Conservation (phyloP, 2,329 filamentous ascomycete species). For the Juglanconis sp. region DNA sequence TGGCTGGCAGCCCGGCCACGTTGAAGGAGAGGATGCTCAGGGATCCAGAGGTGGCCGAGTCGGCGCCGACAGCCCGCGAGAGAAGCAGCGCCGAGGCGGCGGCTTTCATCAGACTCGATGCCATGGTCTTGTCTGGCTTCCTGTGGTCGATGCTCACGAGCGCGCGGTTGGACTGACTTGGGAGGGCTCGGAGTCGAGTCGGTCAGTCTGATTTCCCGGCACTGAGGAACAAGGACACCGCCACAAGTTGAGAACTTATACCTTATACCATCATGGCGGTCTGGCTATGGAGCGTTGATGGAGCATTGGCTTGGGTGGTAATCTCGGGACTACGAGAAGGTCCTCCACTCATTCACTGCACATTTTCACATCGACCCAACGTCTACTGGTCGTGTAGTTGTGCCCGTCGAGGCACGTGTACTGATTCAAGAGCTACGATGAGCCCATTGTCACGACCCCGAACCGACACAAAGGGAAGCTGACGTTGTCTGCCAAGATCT, state of each 20-base stretch:
- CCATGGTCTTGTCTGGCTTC: background rate
- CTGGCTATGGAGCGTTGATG: too few species aligned
- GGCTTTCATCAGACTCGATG: background rate
- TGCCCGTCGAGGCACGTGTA: background rate
- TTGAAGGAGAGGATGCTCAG: slow-evolving; percentile 56
- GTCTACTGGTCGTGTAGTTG: background rate
- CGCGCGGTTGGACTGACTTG: background rate
- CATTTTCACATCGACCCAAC: background rate
- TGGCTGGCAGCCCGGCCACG: slow-evolving; percentile 55
- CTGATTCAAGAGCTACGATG: background rate
- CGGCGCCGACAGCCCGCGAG: background rate
- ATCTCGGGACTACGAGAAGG: too few species aligned
- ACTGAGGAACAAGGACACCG: too few species aligned
- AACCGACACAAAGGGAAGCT: background rate
- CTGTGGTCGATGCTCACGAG: background rate
- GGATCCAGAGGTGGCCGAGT: slow-evolving; percentile 24
- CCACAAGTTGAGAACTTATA: too few species aligned
- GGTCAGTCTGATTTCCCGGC: too few species aligned
- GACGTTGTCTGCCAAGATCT: background rate
- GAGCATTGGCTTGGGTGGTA: too few species aligned
- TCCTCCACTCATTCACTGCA: too few species aligned
- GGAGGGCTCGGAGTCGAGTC: too few species aligned
- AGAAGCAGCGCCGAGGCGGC: slow-evolving; percentile 10
- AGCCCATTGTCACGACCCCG: background rate
- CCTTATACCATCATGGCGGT: too few species aligned